phyloP scores from a whole-genome alignment of 2,329 filamentous ascomycete genomes.

The Sporothrix globosa region DNA sequence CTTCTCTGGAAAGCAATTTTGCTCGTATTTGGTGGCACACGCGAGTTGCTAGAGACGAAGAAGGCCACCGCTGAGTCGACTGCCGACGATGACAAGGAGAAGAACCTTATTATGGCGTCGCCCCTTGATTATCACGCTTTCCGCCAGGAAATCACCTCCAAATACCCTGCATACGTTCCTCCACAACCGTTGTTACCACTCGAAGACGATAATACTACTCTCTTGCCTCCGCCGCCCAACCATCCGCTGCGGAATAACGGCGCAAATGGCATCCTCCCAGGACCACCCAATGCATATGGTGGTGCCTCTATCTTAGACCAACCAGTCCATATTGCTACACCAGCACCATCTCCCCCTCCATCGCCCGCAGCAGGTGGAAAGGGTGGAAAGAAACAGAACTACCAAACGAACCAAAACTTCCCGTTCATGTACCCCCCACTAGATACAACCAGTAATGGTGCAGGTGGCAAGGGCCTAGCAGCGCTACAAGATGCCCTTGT shows the following conservation, averaged over 20 bases:
- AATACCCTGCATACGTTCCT: slow-evolving; percentile 95
- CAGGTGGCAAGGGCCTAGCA: slow-evolving; percentile 84
- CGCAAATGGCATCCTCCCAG: slow-evolving; percentile 64
- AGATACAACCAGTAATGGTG: slow-evolving; percentile 83
- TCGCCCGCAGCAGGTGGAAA: slow-evolving; percentile 87
- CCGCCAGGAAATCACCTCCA: slow-evolving; percentile 93
- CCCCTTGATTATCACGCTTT: slow-evolving; percentile 96
- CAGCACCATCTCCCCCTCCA: slow-evolving; percentile 91
- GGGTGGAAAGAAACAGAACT: slow-evolving; percentile 97
- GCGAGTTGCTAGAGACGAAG: slow-evolving; percentile 75
- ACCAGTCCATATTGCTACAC: slow-evolving; percentile 97
- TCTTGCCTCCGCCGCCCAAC: slow-evolving; percentile 81
- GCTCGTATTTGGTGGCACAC: slow-evolving; percentile 78
- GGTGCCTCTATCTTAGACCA: slow-evolving; percentile 87
- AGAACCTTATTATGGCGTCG: slow-evolving; percentile 85
- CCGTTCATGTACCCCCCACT: slow-evolving; percentile 96
- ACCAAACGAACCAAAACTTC: slow-evolving; percentile 98
- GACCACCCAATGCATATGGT: slow-evolving; percentile 57
- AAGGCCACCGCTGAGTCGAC: slow-evolving; percentile 66
- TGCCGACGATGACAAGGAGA: slow-evolving; percentile 62
- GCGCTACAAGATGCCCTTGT: slow-evolving; percentile 79
- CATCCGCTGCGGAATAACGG: slow-evolving; percentile 66
- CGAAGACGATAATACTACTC: slow-evolving; percentile 87
- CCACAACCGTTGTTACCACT: slow-evolving; percentile 81
- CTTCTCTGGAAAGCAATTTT: slow-evolving; percentile 91